phyloP scores from a whole-genome alignment of 805 yeast genomes.

The Nakazawaea peltata region DNA sequence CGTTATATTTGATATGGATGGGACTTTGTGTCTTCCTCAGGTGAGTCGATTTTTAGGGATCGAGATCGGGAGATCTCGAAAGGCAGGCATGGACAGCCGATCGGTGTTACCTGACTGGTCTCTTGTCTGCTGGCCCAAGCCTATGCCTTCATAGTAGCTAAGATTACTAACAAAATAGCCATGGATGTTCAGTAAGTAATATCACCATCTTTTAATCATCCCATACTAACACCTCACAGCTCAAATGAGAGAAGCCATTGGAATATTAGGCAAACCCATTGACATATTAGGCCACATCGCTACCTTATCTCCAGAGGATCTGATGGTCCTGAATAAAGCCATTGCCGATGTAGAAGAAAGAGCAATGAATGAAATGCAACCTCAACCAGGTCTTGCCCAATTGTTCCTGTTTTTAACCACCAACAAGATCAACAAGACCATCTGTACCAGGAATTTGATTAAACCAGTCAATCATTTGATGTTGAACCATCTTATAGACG shows the following conservation, averaged over 20 bases:
- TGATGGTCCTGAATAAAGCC: slow-evolving; percentile 34
- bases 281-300: slow-evolving; percentile 50
- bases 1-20: slow-evolving; percentile 73
- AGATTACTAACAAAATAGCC: no score
- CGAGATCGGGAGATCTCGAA: background rate
- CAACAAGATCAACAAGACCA: slow-evolving; percentile 35
- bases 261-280: slow-evolving; percentile 30
- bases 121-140: background rate
- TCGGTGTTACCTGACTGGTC: background rate
- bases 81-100: background rate
- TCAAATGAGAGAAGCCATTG: slow-evolving; percentile 55
- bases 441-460: slow-evolving; percentile 54
- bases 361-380: slow-evolving; percentile 54
- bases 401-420: slow-evolving; percentile 26
- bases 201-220: no score
- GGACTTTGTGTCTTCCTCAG: slow-evolving; percentile 64
- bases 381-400: slow-evolving; percentile 36
- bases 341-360: slow-evolving; percentile 47
- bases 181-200: slow-evolving; percentile 23
- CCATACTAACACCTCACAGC: no score
- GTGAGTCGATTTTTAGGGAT: slow-evolving; percentile 12
- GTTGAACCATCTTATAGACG: slow-evolving; percentile 30
- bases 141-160: no score
- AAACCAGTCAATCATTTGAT: slow-evolving; percentile 48
- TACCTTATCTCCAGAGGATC: slow-evolving; percentile 29